Evolutionary conservation across 495 filamentous ascomycete species (phyloP).

Genomic region (Cladorrhinum samala): DNA sequence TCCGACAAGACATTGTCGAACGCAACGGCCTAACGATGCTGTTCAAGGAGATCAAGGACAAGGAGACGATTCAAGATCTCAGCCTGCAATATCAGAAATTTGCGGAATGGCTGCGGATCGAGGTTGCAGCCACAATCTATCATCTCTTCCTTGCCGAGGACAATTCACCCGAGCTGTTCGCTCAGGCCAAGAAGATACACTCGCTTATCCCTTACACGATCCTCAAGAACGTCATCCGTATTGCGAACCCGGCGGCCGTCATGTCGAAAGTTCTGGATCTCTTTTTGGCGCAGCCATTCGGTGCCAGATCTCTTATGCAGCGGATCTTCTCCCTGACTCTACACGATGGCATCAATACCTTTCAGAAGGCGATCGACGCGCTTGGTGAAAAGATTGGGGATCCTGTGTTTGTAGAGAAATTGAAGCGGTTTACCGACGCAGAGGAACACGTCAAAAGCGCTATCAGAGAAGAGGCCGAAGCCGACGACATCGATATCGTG

Average conservation of each 20-base stretch:
- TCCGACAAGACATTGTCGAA: conserved; percentile 54
- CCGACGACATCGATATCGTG: conserved; percentile 72
- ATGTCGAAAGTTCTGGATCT: conserved; percentile 91
- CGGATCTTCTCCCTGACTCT: conserved; percentile 88
- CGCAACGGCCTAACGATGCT: conserved; percentile 83
- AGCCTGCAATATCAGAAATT: conserved; percentile 96
- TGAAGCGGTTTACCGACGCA: conserved; percentile 69
- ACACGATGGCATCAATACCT: conserved; percentile 76
- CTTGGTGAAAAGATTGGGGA: conserved; percentile 71
- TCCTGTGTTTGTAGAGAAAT: conserved; percentile 68
- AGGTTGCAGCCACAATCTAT: conserved; percentile 93
- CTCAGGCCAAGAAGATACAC: conserved; percentile 87
- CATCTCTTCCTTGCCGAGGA: conserved; percentile 97
- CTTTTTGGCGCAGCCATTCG: conserved; percentile 92
- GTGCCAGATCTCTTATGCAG: conserved; percentile 81
- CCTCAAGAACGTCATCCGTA: conserved; percentile 92
- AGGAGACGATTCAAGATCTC: conserved; percentile 76
- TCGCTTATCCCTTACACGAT: conserved; percentile 86
- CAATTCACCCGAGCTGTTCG: conserved; percentile 92
- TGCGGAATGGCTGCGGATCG: conserved; percentile 95
- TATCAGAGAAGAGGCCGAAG: conserved; percentile 63
- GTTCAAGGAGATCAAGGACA: conserved; percentile 85
- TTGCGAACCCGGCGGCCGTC: conserved; percentile 92
- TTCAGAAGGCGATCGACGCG: conserved; percentile 79
- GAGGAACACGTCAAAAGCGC: conserved; percentile 66